Base-by-base conservation (phyloP, 495 filamentous ascomycete species). In the Letharia lupina region DNA sequence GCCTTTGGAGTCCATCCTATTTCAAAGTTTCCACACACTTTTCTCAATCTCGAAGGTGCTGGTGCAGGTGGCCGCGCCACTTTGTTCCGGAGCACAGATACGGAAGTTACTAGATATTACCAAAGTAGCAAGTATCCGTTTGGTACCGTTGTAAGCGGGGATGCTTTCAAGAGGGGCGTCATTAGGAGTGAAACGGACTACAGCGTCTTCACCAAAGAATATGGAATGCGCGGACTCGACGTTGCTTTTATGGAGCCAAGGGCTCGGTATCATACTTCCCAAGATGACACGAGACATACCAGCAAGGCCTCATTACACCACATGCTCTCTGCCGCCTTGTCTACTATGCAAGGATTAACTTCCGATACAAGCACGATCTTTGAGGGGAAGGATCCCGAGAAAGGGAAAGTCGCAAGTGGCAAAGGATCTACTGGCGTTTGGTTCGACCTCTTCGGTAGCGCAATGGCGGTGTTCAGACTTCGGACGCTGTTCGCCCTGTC, bases 41-140 rank as follows among this genome's bases (percentile, higher is more conserved):
- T 98, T 73, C 76, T 98, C 40, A 98, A 98, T 70, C 82, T 98
- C 44, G 94, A 98, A 76, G 94, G 94, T 16, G 93, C 94, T 48
- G 94, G 94, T 57, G 94, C 93, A 44, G 94, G 94, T 23, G 93
- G 94, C 11, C 85, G 91, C 59, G 93, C 94, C 12, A 89, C 85
- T 9, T 75, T 97, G 12, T 96, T 98, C 75, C 83, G 94, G 44
- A 87, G 85, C 60, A 92, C 91, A 0, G 93, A 98, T 75, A 83
- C 85, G 9, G 90, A 98, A 77, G 90, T 96, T 42, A 94, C 91
- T 1, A 82, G 79, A 60, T 86, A 86, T 33, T 98, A 97, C 76
- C 80, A 82, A 67, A 82, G 82, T 28, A 82, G 83, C 48, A 78
- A 82, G 52, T 77, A 92, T 72, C 92, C 94, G 3, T 96, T 93